Evolutionary conservation across 106 monocot genomes (phyloP).

Genomic region (Phalaenopsis aphrodite): DNA sequence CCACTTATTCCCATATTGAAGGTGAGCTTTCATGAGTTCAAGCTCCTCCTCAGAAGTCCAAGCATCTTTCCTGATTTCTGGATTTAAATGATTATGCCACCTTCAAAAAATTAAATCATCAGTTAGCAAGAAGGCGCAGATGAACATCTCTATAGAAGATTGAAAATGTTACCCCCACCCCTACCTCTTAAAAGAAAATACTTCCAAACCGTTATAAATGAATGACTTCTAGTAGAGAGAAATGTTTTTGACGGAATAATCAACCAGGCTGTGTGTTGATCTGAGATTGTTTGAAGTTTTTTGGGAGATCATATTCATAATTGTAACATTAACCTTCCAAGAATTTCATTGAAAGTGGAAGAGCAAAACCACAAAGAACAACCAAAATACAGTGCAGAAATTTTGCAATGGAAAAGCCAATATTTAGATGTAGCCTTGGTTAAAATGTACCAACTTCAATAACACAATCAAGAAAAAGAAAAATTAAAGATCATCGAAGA

Average conservation of each 20-base stretch:
- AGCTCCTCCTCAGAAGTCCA: constrained; percentile 85
- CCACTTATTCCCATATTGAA: constrained; percentile 78
- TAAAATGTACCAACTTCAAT: not conserved
- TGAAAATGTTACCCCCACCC: not conserved
- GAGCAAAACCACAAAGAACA: not conserved
- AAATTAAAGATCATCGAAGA: not conserved
- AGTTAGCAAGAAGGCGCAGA: not conserved
- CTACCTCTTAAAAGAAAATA: not conserved
- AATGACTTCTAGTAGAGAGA: not conserved
- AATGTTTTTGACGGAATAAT: not conserved
- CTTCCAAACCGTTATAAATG: not conserved
- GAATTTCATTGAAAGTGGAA: not conserved
- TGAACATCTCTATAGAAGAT: not conserved
- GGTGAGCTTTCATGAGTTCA: constrained; percentile 67
- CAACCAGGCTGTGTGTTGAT: not conserved
- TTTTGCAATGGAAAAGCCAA: not conserved
- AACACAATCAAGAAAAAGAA: not conserved
- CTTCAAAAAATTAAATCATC: constrained; percentile 26
- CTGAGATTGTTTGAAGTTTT: not conserved
- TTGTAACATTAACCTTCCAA: constrained; percentile 1
- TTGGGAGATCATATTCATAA: not conserved
- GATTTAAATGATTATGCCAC: constrained; percentile 98
- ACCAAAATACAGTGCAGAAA: not conserved
- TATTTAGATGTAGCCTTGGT: not conserved
- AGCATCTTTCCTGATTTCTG: constrained; percentile 75